Evolutionary conservation across 106 monocot genomes (phyloP), one percentile per base, ranked within the genome.

Genomic region (Acanthochlamys bracteata): DNA sequence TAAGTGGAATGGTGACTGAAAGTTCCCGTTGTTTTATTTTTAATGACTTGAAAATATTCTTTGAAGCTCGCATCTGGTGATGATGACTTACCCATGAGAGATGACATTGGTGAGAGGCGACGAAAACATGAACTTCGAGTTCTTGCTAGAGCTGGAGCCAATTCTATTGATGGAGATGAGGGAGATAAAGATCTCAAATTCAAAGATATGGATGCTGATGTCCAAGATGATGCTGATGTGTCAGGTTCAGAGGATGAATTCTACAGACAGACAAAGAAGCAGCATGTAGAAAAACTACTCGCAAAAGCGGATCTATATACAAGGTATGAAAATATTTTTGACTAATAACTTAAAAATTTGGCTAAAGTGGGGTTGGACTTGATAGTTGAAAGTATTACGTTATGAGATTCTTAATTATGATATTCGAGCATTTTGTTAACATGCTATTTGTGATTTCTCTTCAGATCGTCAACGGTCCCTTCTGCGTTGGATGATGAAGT

Each of bases 71-170:
- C 70, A 58, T 91, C 96, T 65, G 95, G 95, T 63, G 95, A 96
- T 64, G 90, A 80, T 67, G 95, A 96, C 55, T 66, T 96, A 66
- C 95, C 95, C 27, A 78, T 68, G 60, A 74, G 90, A 69, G 95
- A 90, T 69, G 82, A 86, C 40, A 84, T 96, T 70, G 96, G 91
- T 49, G 96, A 91, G 66, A 82, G 91, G 64, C 73, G 96, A 21
- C 82, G 82, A 69, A 96, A 91, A 67, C 74, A 83, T 42, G 91
- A 96, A 66, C 78, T 88, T 26, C 82, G 80, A 7, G 84, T 88
- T 41, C 84, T 91, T 56, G 73, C 79, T 41, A 80, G 76, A 69
- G 68, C 80, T 49, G 82, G 80, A 60, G 65, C 73, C 17, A 55
- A 64, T 13, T 53, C 63, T 24, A 14, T 57, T 42, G 72, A 66